Evolutionary conservation across 192 early-diverging fungal genomes (phyloP).

Genomic region (Coemansia sp.): DNA sequence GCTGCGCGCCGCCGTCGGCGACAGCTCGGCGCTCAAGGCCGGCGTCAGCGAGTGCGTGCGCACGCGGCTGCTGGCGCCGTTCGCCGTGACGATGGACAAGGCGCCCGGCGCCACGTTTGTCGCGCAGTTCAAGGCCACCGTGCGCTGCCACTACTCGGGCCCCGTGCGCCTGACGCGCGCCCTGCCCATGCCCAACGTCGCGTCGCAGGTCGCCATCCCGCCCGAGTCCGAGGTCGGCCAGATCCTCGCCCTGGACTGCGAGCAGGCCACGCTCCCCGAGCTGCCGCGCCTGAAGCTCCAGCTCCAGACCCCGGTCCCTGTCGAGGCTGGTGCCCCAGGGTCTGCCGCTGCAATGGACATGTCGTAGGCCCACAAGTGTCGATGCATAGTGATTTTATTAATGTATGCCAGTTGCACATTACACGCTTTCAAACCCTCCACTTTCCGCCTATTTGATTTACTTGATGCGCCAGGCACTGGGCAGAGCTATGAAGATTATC

Average conservation of each 20-base stretch:
- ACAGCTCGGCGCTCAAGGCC: constrained; percentile 43
- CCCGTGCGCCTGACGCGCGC: constrained; percentile 67
- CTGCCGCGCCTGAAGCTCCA: constrained; percentile 37
- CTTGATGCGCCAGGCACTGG: not conserved
- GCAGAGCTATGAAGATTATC: constrained; percentile 39
- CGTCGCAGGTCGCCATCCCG: constrained; percentile 63
- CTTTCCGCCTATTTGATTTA: no score
- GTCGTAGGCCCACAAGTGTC: constrained; percentile 5
- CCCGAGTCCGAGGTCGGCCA: constrained; percentile 38
- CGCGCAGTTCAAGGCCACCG: constrained; percentile 76
- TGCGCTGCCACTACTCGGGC: constrained; percentile 59
- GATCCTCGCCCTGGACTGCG: constrained; percentile 41
- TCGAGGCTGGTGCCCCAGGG: not conserved
- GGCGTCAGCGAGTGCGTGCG: constrained; percentile 68
- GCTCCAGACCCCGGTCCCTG: constrained; percentile 27
- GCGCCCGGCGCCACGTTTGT: constrained; percentile 49
- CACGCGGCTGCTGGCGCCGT: constrained; percentile 64
- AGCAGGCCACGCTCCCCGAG: constrained; percentile 32
- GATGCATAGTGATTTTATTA: not conserved
- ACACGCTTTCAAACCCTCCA: no score
- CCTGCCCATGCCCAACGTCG: constrained; percentile 72
- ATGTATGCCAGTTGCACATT: no score
- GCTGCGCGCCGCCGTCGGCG: constrained; percentile 47
- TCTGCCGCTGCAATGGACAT: constrained; percentile 26
- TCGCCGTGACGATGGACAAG: constrained; percentile 60